Conservation (phyloP, 2,329 filamentous ascomycete genomes). For the Metarhizium humberi region DNA sequence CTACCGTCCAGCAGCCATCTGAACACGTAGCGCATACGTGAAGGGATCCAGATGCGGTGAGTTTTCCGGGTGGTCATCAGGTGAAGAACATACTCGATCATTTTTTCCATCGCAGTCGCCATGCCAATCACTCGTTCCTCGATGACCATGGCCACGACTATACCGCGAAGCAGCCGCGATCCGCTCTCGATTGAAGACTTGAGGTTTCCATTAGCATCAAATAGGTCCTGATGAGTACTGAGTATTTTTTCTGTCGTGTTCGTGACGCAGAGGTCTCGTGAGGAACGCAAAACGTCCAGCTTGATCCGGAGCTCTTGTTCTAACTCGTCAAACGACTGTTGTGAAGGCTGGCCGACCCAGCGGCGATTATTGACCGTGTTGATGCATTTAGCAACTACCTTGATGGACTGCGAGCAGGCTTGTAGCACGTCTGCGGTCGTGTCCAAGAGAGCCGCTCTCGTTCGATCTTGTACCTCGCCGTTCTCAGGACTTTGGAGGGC, state of each 20-base stretch:
- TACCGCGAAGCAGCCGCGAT: conserved; percentile 21
- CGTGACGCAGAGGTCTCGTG: too few relatives aligned
- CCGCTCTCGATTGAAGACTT: conserved; percentile 4
- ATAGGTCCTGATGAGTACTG: too few relatives aligned
- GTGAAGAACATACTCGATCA: conserved; percentile 26
- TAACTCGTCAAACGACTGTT: too few relatives aligned
- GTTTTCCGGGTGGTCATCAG: conserved; percentile 18
- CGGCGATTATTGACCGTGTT: conserved; percentile 11
- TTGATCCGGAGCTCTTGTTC: too few relatives aligned
- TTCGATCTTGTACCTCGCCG: conserved; percentile 16
- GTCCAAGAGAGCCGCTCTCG: conserved; percentile 19
- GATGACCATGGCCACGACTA: conserved; percentile 36
- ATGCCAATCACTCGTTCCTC: conserved; percentile 29
- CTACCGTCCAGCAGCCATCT: conserved; percentile 7
- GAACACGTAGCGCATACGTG: conserved; percentile 13
- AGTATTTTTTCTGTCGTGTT: too few relatives aligned
- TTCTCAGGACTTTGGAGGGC: too few relatives aligned
- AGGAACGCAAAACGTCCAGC: too few relatives aligned
- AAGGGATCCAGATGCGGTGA: too few relatives aligned
- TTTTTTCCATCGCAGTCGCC: conserved; percentile 16
- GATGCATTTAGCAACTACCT: conserved; percentile 30
- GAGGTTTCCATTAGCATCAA: too few relatives aligned
- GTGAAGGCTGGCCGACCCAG: too few relatives aligned
- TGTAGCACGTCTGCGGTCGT: conserved; percentile 17
- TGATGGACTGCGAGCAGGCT: conserved; percentile 7